These are phyloP conservation scores for Phytophthora citricola DNA, from an alignment of 352 stramenopile genomes.

Conservation along the genomic window DNA sequence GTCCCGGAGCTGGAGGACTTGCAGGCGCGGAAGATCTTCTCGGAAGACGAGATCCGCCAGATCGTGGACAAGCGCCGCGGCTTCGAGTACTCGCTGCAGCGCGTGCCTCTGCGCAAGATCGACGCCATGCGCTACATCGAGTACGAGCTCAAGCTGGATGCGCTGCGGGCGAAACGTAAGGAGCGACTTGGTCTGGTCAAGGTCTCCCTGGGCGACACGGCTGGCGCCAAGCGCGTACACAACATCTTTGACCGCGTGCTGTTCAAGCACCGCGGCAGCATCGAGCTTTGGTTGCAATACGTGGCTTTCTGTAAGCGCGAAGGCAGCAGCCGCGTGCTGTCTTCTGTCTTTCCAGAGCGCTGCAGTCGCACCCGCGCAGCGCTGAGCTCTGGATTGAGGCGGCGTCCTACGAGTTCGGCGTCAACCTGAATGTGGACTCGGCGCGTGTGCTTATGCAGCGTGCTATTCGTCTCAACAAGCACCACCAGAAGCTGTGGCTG, in stretches of 20 bases:
- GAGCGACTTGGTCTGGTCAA: conserved; percentile 72
- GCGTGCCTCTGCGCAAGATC: conserved; percentile 89
- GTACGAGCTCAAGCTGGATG: conserved; percentile 94
- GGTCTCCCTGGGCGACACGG: conserved; percentile 74
- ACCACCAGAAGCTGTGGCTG: conserved; percentile 85
- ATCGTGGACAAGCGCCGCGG: conserved; percentile 90
- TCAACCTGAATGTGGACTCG: conserved; percentile 87
- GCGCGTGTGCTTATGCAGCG: conserved; percentile 92
- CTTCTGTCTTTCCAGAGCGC: conserved; percentile 79
- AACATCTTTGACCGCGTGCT: conserved; percentile 89
- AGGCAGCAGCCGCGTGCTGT: conserved; percentile 72
- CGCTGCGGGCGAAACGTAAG: conserved; percentile 87
- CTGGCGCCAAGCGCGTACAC: conserved; percentile 76
- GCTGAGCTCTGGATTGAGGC: conserved; percentile 92
- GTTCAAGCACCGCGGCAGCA: conserved; percentile 87
- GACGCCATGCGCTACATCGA: conserved; percentile 94
- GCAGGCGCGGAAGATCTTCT: conserved; percentile 88
- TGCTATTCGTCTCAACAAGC: conserved; percentile 91
- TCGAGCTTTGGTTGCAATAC: conserved; percentile 93
- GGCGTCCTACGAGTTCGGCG: conserved; percentile 90
- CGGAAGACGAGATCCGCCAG: conserved; percentile 87
- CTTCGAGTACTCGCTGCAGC: conserved; percentile 94
- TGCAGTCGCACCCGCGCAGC: conserved; percentile 89
- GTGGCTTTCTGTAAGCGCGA: conserved; percentile 87
- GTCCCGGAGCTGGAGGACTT: conserved; percentile 95